Percentiles rank a stretch among this genome's conserved stretches.
These are phyloP conservation scores for Trichoderma virens DNA, from an alignment of 495 filamentous ascomycete species.

Conservation along the genomic window DNA sequence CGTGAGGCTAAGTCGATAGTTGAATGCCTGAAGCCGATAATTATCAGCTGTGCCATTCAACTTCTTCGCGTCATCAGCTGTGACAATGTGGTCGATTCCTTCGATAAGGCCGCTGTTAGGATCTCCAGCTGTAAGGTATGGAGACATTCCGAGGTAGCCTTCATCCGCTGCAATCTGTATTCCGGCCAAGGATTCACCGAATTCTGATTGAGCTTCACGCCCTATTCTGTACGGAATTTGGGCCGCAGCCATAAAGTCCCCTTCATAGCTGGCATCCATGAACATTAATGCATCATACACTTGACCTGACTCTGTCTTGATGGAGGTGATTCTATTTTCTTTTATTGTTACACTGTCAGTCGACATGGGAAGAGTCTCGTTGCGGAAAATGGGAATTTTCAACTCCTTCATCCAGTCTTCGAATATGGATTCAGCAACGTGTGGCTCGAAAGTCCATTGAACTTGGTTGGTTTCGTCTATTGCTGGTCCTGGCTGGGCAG, in stretches of 20 bases:
- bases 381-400: background rate
- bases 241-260: background rate
- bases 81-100: background rate
- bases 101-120: background rate
- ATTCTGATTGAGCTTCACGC: background rate
- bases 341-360: background rate
- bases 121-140: background rate
- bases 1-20: background rate
- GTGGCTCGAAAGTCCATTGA: background rate
- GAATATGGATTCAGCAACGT: background rate
- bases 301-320: background rate
- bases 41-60: background rate
- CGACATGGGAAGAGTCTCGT: background rate
- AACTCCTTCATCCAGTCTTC: background rate
- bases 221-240: background rate
- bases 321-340: background rate
- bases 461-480: background rate
- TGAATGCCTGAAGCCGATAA: background rate
- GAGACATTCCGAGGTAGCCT: background rate
- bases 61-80: background rate
- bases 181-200: background rate
- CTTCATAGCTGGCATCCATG: background rate
- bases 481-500: background rate
- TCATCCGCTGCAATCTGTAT: background rate
- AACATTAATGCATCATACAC: background rate